A percentile compares a stretch with the other conserved stretches of the same genome.
Evolutionary conservation across 306 rosid species (phyloP).

Genomic region (Luffa acutangula): DNA sequence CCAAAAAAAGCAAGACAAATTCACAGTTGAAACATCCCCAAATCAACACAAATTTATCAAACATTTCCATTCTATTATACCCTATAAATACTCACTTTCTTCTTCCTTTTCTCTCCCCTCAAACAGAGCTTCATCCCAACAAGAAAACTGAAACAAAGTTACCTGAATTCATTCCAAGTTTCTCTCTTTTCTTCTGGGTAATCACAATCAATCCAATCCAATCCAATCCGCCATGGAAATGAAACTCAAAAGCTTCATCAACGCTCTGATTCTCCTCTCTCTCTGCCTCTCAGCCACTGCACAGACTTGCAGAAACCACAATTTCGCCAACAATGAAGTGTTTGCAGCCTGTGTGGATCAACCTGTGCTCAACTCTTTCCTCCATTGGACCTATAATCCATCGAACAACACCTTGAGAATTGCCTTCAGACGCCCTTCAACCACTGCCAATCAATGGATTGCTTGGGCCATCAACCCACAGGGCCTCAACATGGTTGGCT

Average conservation of each 20-base stretch:
- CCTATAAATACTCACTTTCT: background rate
- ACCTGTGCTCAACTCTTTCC: slow-evolving; percentile 6
- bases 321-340: background rate
- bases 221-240: background rate
- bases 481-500: background rate
- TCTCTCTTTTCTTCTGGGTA: too few relatives aligned
- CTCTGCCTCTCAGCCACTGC: slow-evolving; percentile 5
- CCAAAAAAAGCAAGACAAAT: background rate
- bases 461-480: slow-evolving; percentile 16
- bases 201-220: too few relatives aligned
- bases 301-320: slow-evolving; percentile 12
- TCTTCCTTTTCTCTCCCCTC: background rate
- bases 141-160: background rate
- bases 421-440: slow-evolving; percentile 4
- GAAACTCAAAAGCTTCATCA: background rate
- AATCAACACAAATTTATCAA: background rate
- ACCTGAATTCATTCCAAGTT: background rate
- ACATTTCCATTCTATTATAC: background rate
- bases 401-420: background rate
- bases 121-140: background rate
- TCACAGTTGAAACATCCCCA: background rate
- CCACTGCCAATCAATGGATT: background rate
- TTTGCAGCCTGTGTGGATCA: slow-evolving; percentile 12
- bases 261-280: background rate
- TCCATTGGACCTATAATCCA: slow-evolving; percentile 13